Evolutionary conservation across 192 early-diverging fungal species (phyloP).

Genomic region (Kickxella alabastrina): DNA sequence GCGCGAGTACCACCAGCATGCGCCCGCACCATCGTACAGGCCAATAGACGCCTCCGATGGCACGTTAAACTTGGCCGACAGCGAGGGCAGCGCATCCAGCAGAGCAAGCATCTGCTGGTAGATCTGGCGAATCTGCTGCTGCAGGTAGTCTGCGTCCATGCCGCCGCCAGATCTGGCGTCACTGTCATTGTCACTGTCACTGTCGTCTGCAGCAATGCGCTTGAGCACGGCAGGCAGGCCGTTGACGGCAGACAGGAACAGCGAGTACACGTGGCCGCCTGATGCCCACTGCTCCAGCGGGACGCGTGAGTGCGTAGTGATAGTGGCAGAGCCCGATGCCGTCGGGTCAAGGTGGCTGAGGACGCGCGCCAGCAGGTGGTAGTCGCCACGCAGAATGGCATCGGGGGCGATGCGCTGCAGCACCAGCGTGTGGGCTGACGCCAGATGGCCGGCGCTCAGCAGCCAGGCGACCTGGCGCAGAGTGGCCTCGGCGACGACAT

Average conservation of each 20-base stretch:
- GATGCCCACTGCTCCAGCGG: slow-evolving; percentile 19
- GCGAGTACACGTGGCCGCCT: slow-evolving; percentile 31
- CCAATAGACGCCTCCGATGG: background rate
- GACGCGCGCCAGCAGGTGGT: slow-evolving; percentile 30
- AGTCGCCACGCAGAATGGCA: slow-evolving; percentile 51
- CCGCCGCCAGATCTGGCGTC: background rate
- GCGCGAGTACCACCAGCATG: slow-evolving; percentile 15
- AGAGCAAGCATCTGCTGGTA: slow-evolving; percentile 30
- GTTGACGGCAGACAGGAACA: slow-evolving; percentile 26
- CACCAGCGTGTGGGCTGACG: slow-evolving; percentile 51
- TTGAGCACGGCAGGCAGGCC: slow-evolving; percentile 27
- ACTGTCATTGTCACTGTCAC: too few species aligned
- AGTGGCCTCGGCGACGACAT: slow-evolving; percentile 6
- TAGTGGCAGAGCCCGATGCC: background rate
- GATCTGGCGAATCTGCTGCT: slow-evolving; percentile 7
- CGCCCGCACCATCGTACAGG: slow-evolving; percentile 23
- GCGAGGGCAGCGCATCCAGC: slow-evolving; percentile 20
- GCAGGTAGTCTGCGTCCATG: background rate
- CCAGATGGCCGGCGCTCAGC: slow-evolving; percentile 47
- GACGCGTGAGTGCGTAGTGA: background rate
- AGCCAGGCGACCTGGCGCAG: slow-evolving; percentile 34
- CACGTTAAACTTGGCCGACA: slow-evolving; percentile 19
- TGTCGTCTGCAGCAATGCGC: slow-evolving; percentile 5
- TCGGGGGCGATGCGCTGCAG: slow-evolving; percentile 57
- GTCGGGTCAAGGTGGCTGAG: slow-evolving; percentile 38